Evolutionary conservation across 2,329 filamentous ascomycete genomes (phyloP).

Genomic region (Lachnellula arida): DNA sequence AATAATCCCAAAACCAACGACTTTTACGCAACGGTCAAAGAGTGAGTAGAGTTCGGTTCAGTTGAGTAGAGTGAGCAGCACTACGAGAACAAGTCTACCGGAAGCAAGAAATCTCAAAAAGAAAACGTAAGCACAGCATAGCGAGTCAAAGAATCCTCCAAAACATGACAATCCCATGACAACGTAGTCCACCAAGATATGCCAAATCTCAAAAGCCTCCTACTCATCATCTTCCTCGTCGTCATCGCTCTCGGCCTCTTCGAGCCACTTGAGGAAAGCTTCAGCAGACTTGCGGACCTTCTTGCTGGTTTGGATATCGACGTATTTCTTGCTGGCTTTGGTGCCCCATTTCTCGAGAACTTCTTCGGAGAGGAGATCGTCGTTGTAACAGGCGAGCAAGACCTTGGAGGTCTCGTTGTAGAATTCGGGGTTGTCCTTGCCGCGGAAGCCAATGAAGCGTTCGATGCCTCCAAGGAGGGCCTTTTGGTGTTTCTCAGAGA

Average conservation of each 20-base stretch:
- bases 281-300: conserved; percentile 94
- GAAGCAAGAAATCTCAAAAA: conserved; percentile 4
- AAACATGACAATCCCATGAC: background rate
- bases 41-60: background rate
- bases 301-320: conserved; percentile 82
- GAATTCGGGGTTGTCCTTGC: conserved; percentile 76
- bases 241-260: conserved; percentile 73
- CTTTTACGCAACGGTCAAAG: background rate
- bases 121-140: background rate
- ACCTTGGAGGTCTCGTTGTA: conserved; percentile 77
- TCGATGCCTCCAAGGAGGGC: conserved; percentile 92
- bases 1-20: background rate
- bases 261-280: conserved; percentile 91
- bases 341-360: conserved; percentile 84
- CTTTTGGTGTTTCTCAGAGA: conserved; percentile 91
- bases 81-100: conserved; percentile 3
- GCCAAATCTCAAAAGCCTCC: background rate
- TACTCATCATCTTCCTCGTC: conserved; percentile 54
- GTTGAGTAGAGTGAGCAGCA: background rate
- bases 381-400: conserved; percentile 83
- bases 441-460: conserved; percentile 70
- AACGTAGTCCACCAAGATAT: background rate
- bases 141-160: background rate
- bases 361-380: conserved; percentile 85
- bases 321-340: conserved; percentile 98